Base-by-base conservation (phyloP, 495 filamentous ascomycete species). In the Aspergillus ellipticus region DNA sequence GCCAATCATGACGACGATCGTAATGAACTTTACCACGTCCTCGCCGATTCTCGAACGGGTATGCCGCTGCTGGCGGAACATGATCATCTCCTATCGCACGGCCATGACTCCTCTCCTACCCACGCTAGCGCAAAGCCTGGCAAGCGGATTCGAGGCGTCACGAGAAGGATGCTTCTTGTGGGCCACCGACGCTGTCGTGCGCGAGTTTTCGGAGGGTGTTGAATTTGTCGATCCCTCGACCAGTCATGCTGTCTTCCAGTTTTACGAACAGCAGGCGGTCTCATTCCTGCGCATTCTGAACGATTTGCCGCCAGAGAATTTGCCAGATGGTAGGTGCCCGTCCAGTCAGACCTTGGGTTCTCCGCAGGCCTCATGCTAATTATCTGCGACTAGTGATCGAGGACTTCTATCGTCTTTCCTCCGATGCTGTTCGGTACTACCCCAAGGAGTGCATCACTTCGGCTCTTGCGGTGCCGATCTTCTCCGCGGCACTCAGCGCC, bases 151-250 rank as follows among this genome's bases (percentile, higher is more conserved):
- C 68, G 78, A 88, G 41, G 82, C 81, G 13, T 96, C 93, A 3
- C 85, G 86, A 42, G 93, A 97, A 71, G 95, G 94, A 17, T 96
- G 93, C 69, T 97, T 99, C 78, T 74, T 99, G 37, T 99, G 94
- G 94, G 92, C 91, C 21, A 96, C 93, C 3, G 90, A 90, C 58
- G 88, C 94, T 10, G 93, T 99, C 57, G 81, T 97, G 16, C 88
- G 95, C 41, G 94, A 99, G 64, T 99, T 96, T 67, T 90, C 90
- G 0, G 88, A 92, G 52, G 92, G 92, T 42, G 83, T 85, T 42
- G 91, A 96, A 56, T 80, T 85, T 49, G 89, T 96, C n/a, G 86
- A 92, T 43, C 76, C 84, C 20, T 70, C 78, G n/a, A 94, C 89
- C n/a, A 88, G 88, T n/a, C 80, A 87, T 45, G 85, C 89, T 51